A percentile compares a stretch with the other conserved stretches of the same genome.
phyloP scores from a whole-genome alignment of 306 rosid genomes.

The Sechiopsis laciniata region DNA sequence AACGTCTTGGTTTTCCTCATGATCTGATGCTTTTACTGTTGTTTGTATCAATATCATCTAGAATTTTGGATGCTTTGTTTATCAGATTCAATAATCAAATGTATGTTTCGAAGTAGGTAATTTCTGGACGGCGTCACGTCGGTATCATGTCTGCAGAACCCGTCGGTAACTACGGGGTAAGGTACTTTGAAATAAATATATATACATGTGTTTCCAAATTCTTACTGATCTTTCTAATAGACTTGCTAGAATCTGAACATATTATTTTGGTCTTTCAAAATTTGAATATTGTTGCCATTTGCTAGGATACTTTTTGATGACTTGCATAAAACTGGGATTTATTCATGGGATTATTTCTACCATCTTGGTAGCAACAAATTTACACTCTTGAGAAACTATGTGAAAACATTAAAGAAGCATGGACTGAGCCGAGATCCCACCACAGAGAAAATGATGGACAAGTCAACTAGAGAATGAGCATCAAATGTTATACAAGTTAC shows the following conservation, averaged over 20 bases:
- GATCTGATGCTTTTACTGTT: background rate
- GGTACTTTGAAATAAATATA: constrained; percentile 39
- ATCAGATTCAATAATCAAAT: background rate
- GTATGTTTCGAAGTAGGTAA: constrained; percentile 40
- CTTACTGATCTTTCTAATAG: background rate
- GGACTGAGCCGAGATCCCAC: constrained; percentile 74
- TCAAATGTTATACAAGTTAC: background rate
- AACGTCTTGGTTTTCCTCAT: background rate
- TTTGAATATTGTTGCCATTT: constrained; percentile 3
- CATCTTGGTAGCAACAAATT: constrained; percentile 71
- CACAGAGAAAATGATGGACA: constrained; percentile 48
- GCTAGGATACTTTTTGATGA: constrained; percentile 71
- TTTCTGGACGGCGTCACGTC: constrained; percentile 64
- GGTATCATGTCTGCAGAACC: constrained; percentile 84
- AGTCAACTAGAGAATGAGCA: background rate
- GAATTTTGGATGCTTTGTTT: background rate
- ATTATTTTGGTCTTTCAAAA: background rate
- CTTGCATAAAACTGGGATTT: constrained; percentile 83
- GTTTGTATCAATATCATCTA: background rate
- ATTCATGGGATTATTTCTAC: constrained; percentile 74
- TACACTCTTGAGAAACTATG: constrained; percentile 58
- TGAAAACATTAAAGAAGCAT: constrained; percentile 57
- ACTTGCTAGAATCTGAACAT: background rate
- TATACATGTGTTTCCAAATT: background rate
- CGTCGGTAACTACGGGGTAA: constrained; percentile 87